phyloP scores from a whole-genome alignment of 2,329 filamentous ascomycete genomes.

The Hysterium pulicare region DNA sequence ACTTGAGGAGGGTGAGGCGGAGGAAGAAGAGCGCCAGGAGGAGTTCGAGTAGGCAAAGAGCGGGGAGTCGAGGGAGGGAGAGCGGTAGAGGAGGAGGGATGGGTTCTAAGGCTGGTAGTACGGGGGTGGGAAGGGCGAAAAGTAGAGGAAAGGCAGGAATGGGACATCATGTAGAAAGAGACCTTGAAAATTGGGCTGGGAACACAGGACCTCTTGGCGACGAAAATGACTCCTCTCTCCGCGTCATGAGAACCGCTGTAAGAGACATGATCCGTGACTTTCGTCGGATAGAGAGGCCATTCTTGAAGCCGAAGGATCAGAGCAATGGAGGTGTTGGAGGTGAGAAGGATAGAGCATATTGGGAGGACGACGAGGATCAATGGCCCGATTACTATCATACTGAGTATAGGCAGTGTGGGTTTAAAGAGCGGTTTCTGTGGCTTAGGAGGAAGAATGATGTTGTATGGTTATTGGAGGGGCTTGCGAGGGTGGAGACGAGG shows the following conservation, averaged over 20 bases:
- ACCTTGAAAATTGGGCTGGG: conserved; percentile 3
- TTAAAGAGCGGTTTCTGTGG: conserved; percentile 37
- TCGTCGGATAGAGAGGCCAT: conserved; percentile 36
- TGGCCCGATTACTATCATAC: conserved; percentile 23
- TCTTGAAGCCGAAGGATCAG: conserved; percentile 25
- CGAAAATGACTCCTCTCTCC: conserved; percentile 34
- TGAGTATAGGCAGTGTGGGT: conserved; percentile 33
- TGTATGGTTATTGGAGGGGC: conserved; percentile 29
- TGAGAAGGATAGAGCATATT: conserved; percentile 7
- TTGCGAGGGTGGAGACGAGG: conserved; percentile 38
- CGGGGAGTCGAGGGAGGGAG: conserved; percentile 3
- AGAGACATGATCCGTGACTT: conserved; percentile 37
- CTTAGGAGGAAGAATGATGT: conserved; percentile 35
- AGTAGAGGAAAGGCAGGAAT: conserved; percentile 6
- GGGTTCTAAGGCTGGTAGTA: too few relatives aligned
- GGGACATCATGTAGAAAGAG: conserved; percentile 20
- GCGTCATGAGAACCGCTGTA: conserved; percentile 35
- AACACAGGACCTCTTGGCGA: conserved; percentile 15
- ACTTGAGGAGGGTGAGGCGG: conserved; percentile 26
- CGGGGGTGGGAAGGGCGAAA: conserved; percentile 6
- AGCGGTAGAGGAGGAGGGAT: conserved; percentile 7
- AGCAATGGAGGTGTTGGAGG: conserved; percentile 10
- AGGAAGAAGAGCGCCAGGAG: conserved; percentile 11
- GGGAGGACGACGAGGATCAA: conserved; percentile 28
- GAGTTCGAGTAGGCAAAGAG: too few relatives aligned